Evolutionary conservation across 2,329 filamentous ascomycete species (phyloP).

Genomic region (Exophiala calicioides): DNA sequence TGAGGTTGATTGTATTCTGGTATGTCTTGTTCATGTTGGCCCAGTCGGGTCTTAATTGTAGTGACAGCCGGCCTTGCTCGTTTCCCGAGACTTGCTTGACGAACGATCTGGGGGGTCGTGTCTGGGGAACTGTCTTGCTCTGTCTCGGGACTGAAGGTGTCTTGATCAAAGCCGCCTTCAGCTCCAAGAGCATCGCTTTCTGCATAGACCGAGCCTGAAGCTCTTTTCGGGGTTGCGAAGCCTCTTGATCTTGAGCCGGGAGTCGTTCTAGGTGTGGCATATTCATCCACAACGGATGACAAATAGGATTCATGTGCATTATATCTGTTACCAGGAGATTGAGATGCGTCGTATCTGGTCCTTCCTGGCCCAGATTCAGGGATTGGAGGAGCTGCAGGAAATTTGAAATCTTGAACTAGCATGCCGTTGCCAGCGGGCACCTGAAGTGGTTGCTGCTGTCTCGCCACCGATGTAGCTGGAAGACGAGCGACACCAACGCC

Average conservation of each 20-base stretch:
- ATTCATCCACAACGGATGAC: constrained; percentile 27
- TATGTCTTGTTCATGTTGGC: constrained; percentile 32
- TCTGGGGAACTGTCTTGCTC: constrained; percentile 13
- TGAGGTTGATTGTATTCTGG: constrained; percentile 13
- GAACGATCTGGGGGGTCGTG: constrained; percentile 35
- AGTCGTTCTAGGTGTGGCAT: constrained; percentile 20
- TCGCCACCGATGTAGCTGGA: constrained; percentile 17
- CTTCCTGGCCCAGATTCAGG: constrained; percentile 13
- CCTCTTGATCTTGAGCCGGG: constrained; percentile 21
- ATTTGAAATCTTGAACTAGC: constrained; percentile 24
- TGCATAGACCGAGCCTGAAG: constrained; percentile 25
- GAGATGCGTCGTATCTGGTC: constrained; percentile 11
- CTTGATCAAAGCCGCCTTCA: constrained; percentile 17
- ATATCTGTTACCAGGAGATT: constrained; percentile 17
- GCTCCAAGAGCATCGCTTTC: constrained; percentile 23
- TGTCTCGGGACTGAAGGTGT: constrained; percentile 2
- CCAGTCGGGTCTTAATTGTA: constrained; percentile 35
- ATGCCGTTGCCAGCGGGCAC: constrained; percentile 9
- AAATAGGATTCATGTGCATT: constrained; percentile 27
- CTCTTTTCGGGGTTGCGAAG: constrained; percentile 21
- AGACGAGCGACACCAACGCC: constrained; percentile 26
- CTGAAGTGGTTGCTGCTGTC: constrained; percentile 11
- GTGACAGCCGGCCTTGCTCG: constrained; percentile 44
- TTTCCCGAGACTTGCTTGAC: constrained; percentile 47
- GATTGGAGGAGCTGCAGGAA: constrained; percentile 22